Conservation (phyloP, 805 yeast species). For the Candida cerambycidarum region DNA sequence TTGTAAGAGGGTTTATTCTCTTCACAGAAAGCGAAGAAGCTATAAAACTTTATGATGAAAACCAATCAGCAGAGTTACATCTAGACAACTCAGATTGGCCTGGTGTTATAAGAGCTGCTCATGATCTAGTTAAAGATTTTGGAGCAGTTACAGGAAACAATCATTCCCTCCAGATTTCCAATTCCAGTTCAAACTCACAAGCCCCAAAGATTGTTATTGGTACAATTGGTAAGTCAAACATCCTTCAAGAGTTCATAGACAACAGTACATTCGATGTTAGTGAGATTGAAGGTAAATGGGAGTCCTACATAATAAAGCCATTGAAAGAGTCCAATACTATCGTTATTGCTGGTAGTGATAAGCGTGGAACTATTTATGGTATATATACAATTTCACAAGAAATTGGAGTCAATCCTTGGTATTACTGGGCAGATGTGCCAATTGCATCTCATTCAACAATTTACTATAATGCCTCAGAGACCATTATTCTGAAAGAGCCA, state of each 20-base stretch:
- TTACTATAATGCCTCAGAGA: conserved; percentile 10
- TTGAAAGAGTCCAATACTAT: conserved; percentile 12
- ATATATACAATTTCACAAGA: conserved; percentile 17
- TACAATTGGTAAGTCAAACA: conserved; percentile 15
- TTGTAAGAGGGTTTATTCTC: conserved; percentile 9
- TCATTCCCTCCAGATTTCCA: conserved; percentile 3
- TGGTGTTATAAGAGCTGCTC: conserved; percentile 17
- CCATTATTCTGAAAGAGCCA: conserved; percentile 16
- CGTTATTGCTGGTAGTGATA: conserved; percentile 20
- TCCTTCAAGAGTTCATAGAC: conserved; percentile 11
- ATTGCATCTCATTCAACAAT: conserved; percentile 11
- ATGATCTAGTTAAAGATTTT: conserved; percentile 16
- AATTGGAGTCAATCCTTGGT: conserved; percentile 20
- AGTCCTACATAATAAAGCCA: conserved; percentile 13
- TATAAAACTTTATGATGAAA: neutral
- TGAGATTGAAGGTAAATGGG: conserved; percentile 18
- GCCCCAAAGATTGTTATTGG: conserved; percentile 16
- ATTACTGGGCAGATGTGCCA: conserved; percentile 19
- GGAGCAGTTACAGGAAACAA: conserved; percentile 15
- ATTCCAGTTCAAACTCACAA: neutral
- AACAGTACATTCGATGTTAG: conserved; percentile 11
- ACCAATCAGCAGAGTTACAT: conserved; percentile 1
- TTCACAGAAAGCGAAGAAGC: conserved; percentile 8
- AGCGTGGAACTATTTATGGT: conserved; percentile 19
- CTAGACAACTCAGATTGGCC: conserved; percentile 18